phyloP scores from a whole-genome alignment of 805 yeast species.

The Wickerhamiella sergipiensis region DNA sequence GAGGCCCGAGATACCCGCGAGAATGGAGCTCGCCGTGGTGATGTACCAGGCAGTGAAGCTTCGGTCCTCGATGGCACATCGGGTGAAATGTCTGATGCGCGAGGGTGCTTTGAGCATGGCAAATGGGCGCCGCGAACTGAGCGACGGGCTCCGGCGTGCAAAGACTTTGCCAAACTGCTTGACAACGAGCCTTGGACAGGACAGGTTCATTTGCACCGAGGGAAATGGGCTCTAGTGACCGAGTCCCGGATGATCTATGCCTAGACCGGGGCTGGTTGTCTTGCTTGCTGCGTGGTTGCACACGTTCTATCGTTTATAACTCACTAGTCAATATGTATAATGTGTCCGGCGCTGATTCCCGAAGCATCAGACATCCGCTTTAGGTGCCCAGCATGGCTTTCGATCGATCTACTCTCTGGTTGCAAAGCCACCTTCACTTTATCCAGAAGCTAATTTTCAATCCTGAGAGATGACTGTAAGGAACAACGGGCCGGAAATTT shows the following conservation, averaged over 20 bases:
- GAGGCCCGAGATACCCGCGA: too few relatives aligned
- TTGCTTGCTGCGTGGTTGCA: too few relatives aligned
- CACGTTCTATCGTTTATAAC: too few relatives aligned
- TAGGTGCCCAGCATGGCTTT: slow-evolving; percentile 26
- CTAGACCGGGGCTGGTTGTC: too few relatives aligned
- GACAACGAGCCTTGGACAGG: slow-evolving; percentile 1
- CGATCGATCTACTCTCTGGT: slow-evolving; percentile 12
- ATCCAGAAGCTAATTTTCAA: neutral
- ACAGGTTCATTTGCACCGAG: neutral
- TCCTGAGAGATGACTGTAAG: slow-evolving; percentile 13
- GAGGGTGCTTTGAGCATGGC: too few relatives aligned
- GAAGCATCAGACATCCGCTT: slow-evolving; percentile 21
- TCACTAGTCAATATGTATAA: too few relatives aligned
- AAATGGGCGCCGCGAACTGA: neutral
- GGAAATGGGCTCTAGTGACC: neutral
- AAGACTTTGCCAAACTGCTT: neutral
- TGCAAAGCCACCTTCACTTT: neutral
- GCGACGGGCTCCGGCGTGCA: neutral
- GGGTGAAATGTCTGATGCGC: too few relatives aligned
- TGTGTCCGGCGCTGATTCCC: slow-evolving; percentile 27
- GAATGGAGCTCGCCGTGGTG: too few relatives aligned
- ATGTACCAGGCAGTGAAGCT: too few relatives aligned
- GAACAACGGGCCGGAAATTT: slow-evolving; percentile 1
- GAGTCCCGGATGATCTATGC: neutral
- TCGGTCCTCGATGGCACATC: too few relatives aligned